These are phyloP conservation scores for Climacium dendroides DNA, from an alignment of 225 moss, liverwort and hornwort genomes.

Conservation along the genomic window DNA sequence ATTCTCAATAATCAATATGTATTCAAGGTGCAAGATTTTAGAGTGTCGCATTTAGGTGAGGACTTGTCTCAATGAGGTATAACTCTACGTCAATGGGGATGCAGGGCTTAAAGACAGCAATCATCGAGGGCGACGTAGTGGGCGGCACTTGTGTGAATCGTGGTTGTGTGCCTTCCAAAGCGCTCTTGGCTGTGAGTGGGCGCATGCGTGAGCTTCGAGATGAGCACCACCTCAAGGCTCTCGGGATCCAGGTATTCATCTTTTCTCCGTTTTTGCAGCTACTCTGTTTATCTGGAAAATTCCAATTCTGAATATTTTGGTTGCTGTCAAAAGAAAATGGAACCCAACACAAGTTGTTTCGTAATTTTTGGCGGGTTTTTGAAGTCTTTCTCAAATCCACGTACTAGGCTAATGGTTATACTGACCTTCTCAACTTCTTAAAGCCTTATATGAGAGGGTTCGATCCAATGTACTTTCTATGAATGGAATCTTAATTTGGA, in stretches of 20 bases:
- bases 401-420: not conserved
- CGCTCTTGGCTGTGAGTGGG: conserved; percentile 88
- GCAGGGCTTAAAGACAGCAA: conserved; percentile 92
- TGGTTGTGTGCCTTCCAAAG: conserved; percentile 98
- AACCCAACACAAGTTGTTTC: not conserved
- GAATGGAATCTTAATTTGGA: not conserved
- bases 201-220: conserved; percentile 96
- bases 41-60: not conserved
- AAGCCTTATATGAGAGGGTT: not conserved
- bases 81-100: not conserved
- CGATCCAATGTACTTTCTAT: not conserved
- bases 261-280: not conserved
- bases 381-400: not conserved
- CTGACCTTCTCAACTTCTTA: not conserved
- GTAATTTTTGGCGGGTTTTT: not conserved
- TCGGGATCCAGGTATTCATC: conserved; percentile 72
- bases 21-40: not conserved
- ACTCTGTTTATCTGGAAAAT: not conserved
- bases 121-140: conserved; percentile 88
- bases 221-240: conserved; percentile 82
- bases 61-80: not conserved
- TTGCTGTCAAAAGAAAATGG: not conserved
- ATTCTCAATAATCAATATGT: not conserved
- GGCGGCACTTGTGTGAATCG: conserved; percentile 98
- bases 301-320: not conserved